phyloP scores from a whole-genome alignment of 495 filamentous ascomycete genomes.

The Letharia columbiana region DNA sequence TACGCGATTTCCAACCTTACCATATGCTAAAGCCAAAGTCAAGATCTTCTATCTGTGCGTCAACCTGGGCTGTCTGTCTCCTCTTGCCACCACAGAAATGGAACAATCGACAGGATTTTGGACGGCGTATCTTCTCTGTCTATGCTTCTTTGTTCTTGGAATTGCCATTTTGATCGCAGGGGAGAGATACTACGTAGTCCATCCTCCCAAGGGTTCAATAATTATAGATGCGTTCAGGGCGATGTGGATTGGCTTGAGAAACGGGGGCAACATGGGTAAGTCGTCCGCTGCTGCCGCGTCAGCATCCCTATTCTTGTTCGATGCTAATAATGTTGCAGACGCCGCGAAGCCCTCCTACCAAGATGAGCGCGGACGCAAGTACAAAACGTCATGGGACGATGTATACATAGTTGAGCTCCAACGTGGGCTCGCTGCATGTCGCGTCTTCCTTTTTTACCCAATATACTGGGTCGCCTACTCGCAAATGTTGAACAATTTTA shows the following conservation, averaged over 20 bases:
- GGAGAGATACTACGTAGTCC: slow-evolving; percentile 50
- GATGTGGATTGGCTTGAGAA: slow-evolving; percentile 48
- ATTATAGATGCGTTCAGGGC: slow-evolving; percentile 54
- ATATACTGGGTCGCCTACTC: slow-evolving; percentile 47
- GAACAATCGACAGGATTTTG: slow-evolving; percentile 64
- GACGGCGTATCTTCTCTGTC: slow-evolving; percentile 64
- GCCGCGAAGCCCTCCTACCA: slow-evolving; percentile 54
- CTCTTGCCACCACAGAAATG: slow-evolving; percentile 56
- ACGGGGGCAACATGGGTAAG: slow-evolving; percentile 31
- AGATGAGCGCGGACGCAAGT: slow-evolving; percentile 35
- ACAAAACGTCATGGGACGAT: slow-evolving; percentile 47
- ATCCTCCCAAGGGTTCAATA: slow-evolving; percentile 55
- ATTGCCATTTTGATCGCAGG: slow-evolving; percentile 45
- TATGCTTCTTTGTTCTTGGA: slow-evolving; percentile 50
- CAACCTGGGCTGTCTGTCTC: slow-evolving; percentile 64
- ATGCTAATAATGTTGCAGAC: slow-evolving; percentile 28
- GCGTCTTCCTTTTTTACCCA: slow-evolving; percentile 51
- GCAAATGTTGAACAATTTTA: slow-evolving; percentile 38
- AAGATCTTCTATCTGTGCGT: slow-evolving; percentile 61
- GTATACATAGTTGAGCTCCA: slow-evolving; percentile 56
- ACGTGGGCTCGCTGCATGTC: slow-evolving; percentile 51
- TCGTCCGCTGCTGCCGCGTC: background rate
- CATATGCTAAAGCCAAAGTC: background rate
- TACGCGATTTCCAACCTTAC: background rate
- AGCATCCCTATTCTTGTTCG: background rate